phyloP scores from a whole-genome alignment of 2,329 filamentous ascomycete species.

The Aschersonia sp. region DNA sequence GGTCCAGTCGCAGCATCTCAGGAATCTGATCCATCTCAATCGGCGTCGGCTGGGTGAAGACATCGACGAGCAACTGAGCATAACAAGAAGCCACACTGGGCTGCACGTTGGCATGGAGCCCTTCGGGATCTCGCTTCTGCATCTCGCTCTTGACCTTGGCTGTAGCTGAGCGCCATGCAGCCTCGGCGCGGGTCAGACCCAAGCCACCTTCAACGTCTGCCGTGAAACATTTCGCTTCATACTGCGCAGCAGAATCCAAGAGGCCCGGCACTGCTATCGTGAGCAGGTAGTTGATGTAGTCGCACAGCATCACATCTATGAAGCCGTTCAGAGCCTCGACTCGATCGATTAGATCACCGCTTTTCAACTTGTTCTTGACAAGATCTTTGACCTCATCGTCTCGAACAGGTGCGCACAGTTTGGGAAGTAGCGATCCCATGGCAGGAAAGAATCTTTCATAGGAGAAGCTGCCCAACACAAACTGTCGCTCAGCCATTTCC shows the following conservation, averaged over 20 bases:
- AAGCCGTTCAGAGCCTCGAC: constrained; percentile 62
- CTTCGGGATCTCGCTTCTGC: constrained; percentile 54
- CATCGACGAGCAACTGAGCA: constrained; percentile 58
- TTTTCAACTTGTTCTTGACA: constrained; percentile 42
- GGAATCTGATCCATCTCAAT: constrained; percentile 43
- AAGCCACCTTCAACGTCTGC: constrained; percentile 42
- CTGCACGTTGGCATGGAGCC: constrained; percentile 44
- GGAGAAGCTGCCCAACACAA: constrained; percentile 58
- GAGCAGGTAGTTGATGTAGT: constrained; percentile 71
- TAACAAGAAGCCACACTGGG: constrained; percentile 59
- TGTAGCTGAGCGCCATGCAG: constrained; percentile 51
- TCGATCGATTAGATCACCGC: constrained; percentile 57
- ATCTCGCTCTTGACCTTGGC: constrained; percentile 51
- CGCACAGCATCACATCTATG: constrained; percentile 63
- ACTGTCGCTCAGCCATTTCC: constrained; percentile 55
- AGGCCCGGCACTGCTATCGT: constrained; percentile 57
- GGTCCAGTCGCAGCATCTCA: constrained; percentile 60
- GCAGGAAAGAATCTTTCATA: constrained; percentile 69
- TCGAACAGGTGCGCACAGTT: constrained; percentile 68
- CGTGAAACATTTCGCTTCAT: constrained; percentile 60
- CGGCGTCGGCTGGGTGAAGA: constrained; percentile 53
- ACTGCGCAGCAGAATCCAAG: constrained; percentile 54
- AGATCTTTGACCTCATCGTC: constrained; percentile 61
- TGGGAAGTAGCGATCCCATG: constrained; percentile 61
- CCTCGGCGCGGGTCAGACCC: constrained; percentile 43